Conservation (phyloP, 805 yeast genomes). For the Millerago galiae region DNA sequence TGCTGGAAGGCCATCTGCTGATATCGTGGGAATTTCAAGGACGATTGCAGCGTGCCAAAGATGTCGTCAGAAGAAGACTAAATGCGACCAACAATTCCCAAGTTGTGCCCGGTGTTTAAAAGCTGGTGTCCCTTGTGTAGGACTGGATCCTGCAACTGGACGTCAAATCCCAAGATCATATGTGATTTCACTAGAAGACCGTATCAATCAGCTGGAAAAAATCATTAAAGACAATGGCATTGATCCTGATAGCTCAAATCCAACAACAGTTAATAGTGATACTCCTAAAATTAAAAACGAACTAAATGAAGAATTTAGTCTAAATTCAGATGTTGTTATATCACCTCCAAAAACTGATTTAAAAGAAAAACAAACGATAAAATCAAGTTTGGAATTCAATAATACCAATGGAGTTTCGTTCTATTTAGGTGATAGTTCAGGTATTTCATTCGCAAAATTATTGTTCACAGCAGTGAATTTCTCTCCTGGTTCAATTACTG, state of each 20-base stretch:
- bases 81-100: slow-evolving; percentile 55
- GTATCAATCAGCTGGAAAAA: slow-evolving; percentile 49
- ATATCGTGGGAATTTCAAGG: slow-evolving; percentile 43
- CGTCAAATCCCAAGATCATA: slow-evolving; percentile 80
- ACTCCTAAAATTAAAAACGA: neutral
- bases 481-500: slow-evolving; percentile 29
- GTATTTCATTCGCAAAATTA: slow-evolving; percentile 69
- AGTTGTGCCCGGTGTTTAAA: slow-evolving; percentile 49
- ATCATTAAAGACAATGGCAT: slow-evolving; percentile 39
- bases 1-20: slow-evolving; percentile 3
- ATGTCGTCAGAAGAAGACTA: slow-evolving; percentile 63
- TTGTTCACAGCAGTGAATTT: slow-evolving; percentile 74
- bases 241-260: slow-evolving; percentile 22
- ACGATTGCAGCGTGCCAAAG: slow-evolving; percentile 82
- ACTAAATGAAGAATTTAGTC: neutral
- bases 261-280: neutral
- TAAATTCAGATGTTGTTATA: slow-evolving; percentile 1
- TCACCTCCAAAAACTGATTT: slow-evolving; percentile 8
- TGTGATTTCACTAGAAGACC: slow-evolving; percentile 63
- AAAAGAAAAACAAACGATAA: slow-evolving; percentile 17
- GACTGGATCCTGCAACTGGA: slow-evolving; percentile 84
- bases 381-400: slow-evolving; percentile 16
- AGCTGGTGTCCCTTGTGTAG: slow-evolving; percentile 69
- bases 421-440: slow-evolving; percentile 47
- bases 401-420: slow-evolving; percentile 17